Percentiles rank a stretch among this genome's conserved stretches.
Evolutionary conservation across 2,329 filamentous ascomycete genomes (phyloP).

Genomic region (Tolypocladium guangdongense): DNA sequence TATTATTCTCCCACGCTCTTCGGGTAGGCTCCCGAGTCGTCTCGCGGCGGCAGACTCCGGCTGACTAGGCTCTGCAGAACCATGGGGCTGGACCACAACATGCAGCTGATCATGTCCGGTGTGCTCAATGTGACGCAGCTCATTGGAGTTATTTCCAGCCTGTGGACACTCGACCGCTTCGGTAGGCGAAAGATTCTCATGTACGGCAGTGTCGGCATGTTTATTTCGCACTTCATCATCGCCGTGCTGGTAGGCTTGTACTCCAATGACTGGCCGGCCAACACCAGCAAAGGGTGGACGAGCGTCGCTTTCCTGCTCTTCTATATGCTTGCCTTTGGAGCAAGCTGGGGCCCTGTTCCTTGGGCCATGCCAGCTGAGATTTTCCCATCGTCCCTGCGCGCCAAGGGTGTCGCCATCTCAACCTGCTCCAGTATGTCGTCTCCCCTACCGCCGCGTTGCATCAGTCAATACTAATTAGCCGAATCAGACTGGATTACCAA

Average conservation of each 20-base stretch:
- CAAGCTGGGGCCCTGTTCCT: conserved; percentile 42
- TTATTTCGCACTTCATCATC: conserved; percentile 14
- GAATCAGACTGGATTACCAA: conserved; percentile 45
- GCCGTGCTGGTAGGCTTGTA: conserved; percentile 15
- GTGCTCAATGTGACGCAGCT: conserved; percentile 19
- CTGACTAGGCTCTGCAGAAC: conserved; percentile 12
- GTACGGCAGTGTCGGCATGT: conserved; percentile 14
- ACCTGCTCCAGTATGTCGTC: conserved; percentile 34
- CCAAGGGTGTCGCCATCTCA: conserved; percentile 51
- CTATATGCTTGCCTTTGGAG: conserved; percentile 50
- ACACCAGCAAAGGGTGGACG: conserved; percentile 16
- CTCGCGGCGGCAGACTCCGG: too few species aligned
- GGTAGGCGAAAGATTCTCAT: conserved; percentile 15
- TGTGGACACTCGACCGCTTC: conserved; percentile 28
- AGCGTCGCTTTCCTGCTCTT: conserved; percentile 26
- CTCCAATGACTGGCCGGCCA: conserved; percentile 11
- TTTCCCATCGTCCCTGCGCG: conserved; percentile 48
- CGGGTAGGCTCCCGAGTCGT: conserved; percentile 10
- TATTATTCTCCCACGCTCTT: conserved; percentile 52
- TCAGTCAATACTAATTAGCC: too few species aligned
- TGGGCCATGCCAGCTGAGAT: conserved; percentile 44
- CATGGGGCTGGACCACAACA: conserved; percentile 32
- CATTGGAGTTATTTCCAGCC: conserved; percentile 27
- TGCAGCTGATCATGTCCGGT: conserved; percentile 20
- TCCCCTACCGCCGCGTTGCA: too few species aligned